These are phyloP conservation scores for Zygnema cylindricum DNA, from an alignment of 139 green algal genomes.

Conservation along the genomic window DNA sequence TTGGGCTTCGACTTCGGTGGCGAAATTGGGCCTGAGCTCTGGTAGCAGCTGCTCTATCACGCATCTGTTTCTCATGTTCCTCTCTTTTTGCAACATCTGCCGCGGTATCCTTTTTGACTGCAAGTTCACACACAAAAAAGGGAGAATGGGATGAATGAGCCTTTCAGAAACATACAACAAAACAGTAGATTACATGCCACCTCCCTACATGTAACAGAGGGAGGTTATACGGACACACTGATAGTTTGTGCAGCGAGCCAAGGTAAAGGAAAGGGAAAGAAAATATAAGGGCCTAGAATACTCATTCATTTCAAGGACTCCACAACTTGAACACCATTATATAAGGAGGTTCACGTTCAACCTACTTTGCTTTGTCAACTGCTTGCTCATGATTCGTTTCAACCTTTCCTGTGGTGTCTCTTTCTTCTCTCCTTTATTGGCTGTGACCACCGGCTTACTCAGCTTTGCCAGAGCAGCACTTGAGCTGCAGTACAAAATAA, in stretches of 20 bases:
- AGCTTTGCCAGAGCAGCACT: conserved; percentile 40
- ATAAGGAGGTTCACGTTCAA: conserved; percentile 2
- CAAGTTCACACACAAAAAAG: not conserved
- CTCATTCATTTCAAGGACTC: conserved; percentile 6
- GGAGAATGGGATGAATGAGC: not conserved
- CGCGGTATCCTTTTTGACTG: conserved; percentile 56
- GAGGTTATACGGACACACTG: conserved; percentile 19
- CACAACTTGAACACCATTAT: conserved; percentile 21
- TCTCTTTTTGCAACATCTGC: conserved; percentile 41
- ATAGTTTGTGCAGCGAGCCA: not conserved
- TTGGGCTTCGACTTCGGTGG: not conserved
- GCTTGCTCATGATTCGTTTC: conserved; percentile 60
- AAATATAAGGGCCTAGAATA: not conserved
- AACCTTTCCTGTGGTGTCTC: conserved; percentile 58
- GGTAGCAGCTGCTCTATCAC: conserved; percentile 27
- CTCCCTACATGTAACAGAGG: not conserved
- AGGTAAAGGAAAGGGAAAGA: conserved; percentile 20
- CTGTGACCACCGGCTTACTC: conserved; percentile 1
- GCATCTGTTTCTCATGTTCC: conserved; percentile 23
- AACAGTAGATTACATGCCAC: not conserved
- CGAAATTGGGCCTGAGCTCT: not conserved
- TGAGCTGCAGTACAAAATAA: conserved; percentile 26
- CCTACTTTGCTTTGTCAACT: conserved; percentile 61
- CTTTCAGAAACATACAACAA: not conserved
- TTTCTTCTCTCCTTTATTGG: conserved; percentile 45